Evolutionary conservation across 2,329 filamentous ascomycete species (phyloP), one percentile per base, ranked within the genome.

Genomic region (Penicillium sumatraense): DNA sequence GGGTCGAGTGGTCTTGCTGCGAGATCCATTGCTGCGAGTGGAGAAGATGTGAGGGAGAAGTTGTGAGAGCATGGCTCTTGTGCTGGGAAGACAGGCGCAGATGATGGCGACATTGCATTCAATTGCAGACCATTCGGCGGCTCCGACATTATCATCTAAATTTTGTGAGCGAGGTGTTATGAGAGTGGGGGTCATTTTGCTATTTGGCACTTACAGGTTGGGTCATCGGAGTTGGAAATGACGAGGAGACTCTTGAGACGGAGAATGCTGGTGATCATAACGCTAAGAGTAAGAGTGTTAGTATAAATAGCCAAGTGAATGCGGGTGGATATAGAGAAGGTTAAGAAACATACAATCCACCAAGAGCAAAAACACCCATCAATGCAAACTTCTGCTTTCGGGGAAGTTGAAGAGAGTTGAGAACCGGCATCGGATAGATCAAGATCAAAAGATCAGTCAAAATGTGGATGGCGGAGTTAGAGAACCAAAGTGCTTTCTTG

Each of bases 51-150:
- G 66, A 1, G 68, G 68, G 38, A 71, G 52, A 14, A 70, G 42
- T 16, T 52, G 58, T 16, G 68, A 63, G 11, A 71, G 49, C 52
- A 70, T 61, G 13, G 65, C 63, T 26, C 66, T 62, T 3, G 60
- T 70, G 33, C 64, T 70, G 5, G 75, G 74, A 40, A 77, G 71
- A 36, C 68, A 75, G 49, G 72, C 73, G 60, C 73, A 76, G 36
- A 78, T 72, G 27, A 78, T 76, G 18, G 71, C 74, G 48, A 75
- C 65, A 40, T 77, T 76, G 57, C 73, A 70, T 66, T 78, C 75
- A 33, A 76, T 67, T 13, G 74, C 68, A 9, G 74, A 76, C 75
- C 75, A 78, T 45, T 74, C 73, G 58, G 79, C 78, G 29, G 77
- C 73, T 16, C 67, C 66, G 27, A 72, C 57, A 38, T 71, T 72